Evolutionary conservation across 1,284 basidiomycete genomes (phyloP).

Genomic region (Cryptococcus depauperatus): DNA sequence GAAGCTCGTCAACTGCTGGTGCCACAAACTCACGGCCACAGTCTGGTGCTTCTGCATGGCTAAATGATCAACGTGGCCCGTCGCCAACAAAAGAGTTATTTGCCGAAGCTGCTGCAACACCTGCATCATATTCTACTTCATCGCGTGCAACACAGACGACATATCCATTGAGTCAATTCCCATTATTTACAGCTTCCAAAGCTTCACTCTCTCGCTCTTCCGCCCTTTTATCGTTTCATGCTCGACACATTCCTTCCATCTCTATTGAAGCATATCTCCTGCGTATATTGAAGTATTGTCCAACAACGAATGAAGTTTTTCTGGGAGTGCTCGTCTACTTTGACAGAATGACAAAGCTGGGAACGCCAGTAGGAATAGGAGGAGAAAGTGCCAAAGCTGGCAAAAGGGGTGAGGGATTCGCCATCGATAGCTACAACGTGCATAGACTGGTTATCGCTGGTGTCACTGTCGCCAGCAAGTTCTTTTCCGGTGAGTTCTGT

Average conservation of each 20-base stretch:
- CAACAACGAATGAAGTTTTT: constrained; percentile 96
- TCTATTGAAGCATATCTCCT: constrained; percentile 89
- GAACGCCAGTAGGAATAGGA: constrained; percentile 31
- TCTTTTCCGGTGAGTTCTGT: constrained; percentile 59
- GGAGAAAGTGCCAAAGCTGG: constrained; percentile 22
- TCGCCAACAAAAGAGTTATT: constrained; percentile 37
- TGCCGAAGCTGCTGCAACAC: constrained; percentile 11
- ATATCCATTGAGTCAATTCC: constrained; percentile 41
- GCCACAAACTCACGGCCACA: constrained; percentile 3
- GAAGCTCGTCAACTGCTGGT: not conserved
- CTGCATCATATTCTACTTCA: constrained; percentile 5
- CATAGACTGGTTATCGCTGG: constrained; percentile 94
- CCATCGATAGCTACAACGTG: constrained; percentile 95
- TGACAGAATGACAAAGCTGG: constrained; percentile 60
- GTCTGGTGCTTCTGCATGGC: constrained; percentile 11
- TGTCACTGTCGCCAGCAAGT: constrained; percentile 96
- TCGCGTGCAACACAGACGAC: not conserved
- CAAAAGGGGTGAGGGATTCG: constrained; percentile 54
- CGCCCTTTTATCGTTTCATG: constrained; percentile 86
- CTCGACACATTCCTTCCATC: constrained; percentile 89
- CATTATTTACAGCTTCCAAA: constrained; percentile 63
- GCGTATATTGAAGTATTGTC: constrained; percentile 95
- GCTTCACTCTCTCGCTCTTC: constrained; percentile 67
- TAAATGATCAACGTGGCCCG: constrained; percentile 11
- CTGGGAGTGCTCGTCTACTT: constrained; percentile 91